phyloP scores from a whole-genome alignment of 208 protist genomes.

The Acanthamoeba lenticulata region DNA sequence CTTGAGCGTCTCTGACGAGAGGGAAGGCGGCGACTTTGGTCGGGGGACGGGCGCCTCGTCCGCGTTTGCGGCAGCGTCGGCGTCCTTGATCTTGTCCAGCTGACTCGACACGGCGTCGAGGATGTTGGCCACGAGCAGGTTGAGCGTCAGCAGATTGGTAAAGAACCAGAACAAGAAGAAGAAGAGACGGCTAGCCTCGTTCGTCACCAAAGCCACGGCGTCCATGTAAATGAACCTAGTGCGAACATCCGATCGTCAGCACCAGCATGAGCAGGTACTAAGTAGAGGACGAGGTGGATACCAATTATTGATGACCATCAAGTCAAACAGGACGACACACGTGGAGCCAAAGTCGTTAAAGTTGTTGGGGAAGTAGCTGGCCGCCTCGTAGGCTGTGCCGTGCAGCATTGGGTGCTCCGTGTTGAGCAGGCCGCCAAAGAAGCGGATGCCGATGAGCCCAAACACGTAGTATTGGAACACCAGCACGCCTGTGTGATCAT shows the following conservation, averaged over 20 bases:
- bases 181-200: background rate
- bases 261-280: background rate
- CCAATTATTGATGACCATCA: conserved; percentile 56
- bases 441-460: background rate
- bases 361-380: conserved; percentile 36
- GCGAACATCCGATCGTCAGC: background rate
- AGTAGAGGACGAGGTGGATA: background rate
- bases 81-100: conserved; percentile 42
- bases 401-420: conserved; percentile 23
- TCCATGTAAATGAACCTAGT: conserved; percentile 50
- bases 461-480: conserved; percentile 49
- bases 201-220: background rate
- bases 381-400: background rate
- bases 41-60: no score
- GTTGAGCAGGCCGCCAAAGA: conserved; percentile 15
- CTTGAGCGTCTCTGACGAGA: background rate
- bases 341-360: conserved; percentile 45
- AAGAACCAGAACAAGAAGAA: conserved; percentile 53
- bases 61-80: background rate
- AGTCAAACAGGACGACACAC: conserved; percentile 9
- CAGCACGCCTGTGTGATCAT: conserved; percentile 22
- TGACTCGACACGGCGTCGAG: conserved; percentile 30
- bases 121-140: conserved; percentile 54
- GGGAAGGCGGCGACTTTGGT: no score
- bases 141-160: conserved; percentile 47